Evolutionary conservation across 176 grass and related monocot genomes (phyloP).

Genomic region (Microstegium vimineum): DNA sequence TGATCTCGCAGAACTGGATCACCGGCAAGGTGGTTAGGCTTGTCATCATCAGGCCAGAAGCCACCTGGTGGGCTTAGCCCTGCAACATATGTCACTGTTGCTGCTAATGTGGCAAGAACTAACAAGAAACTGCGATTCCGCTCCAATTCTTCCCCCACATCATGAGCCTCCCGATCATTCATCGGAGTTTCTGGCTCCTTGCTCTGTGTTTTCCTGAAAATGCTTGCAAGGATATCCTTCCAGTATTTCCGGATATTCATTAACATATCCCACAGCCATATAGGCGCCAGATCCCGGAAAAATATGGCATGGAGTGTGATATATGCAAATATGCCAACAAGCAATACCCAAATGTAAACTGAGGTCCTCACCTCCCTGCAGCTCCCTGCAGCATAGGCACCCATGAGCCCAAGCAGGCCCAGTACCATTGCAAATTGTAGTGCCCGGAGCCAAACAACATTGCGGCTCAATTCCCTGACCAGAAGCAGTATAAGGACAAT

Average conservation of each 20-base stretch:
- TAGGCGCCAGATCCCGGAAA: conserved; percentile 26
- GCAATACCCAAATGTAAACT: conserved; percentile 47
- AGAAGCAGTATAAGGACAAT: conserved; percentile 36
- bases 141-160: background rate
- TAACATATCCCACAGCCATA: background rate
- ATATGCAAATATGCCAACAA: conserved; percentile 38
- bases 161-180: background rate
- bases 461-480: conserved; percentile 24
- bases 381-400: conserved; percentile 45
- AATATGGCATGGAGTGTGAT: conserved; percentile 36
- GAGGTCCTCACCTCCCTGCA: conserved; percentile 47
- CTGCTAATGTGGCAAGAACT: conserved; percentile 33
- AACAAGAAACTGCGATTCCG: conserved; percentile 33
- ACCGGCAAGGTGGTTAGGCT: conserved; percentile 7
- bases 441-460: conserved; percentile 33
- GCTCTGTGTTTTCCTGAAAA: conserved; percentile 2
- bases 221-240: background rate
- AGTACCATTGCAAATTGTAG: conserved; percentile 49
- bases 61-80: conserved; percentile 42
- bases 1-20: conserved; percentile 32
- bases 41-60: conserved; percentile 27
- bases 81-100: conserved; percentile 15
- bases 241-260: background rate
- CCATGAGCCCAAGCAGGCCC: conserved; percentile 41
- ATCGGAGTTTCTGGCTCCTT: background rate